Base-by-base conservation (phyloP, 495 filamentous ascomycete genomes). In the Corynascus novoguineensis region DNA sequence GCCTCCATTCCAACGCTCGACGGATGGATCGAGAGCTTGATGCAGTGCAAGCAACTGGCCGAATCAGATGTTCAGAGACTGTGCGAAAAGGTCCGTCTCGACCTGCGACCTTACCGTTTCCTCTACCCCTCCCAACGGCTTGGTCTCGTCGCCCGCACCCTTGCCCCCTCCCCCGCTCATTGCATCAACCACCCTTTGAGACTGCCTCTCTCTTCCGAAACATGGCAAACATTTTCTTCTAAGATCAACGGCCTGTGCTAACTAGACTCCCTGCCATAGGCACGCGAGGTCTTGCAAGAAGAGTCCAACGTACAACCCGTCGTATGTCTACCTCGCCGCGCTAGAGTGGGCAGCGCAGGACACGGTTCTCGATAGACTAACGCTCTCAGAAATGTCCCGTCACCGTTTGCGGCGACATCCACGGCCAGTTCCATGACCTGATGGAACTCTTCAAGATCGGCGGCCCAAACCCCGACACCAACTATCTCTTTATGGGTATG, bases 231-330 rank as follows among this genome's bases (percentile, higher is more conserved):
- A 45, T 19, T 47, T 15, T 57, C 59, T 48, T 44, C 46, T n/a
- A n/a, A n/a, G n/a, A n/a, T n/a, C n/a, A n/a, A 38, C 35, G 49
- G 40, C 24, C 19, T 29, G 19, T 32, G 31, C 31, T 50, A 29
- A 47, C 28, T 49, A 24, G 35, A 42, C 42, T n/a, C 34, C 50
- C 40, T 62, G 46, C 40, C 65, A 37, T 63, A 97, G 92, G 93
- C 95, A 59, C 81, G 92, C 75, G 95, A 97, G 69, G 92, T 98
- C 47, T 81, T 98, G 60, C 90, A 96, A 73, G 90, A 95, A 22
- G 93, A 98, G 75, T 96, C 90, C 45, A 98, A 98, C 67, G 93
- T 98, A 58, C 93, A 98, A 76, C 93, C 95, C 67, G 93, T 98
- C 71, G 92, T 97, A 88, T 73, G 91, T 81, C 65, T 46, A 53